Conservation (phyloP, 2,329 filamentous ascomycete species). For the Aureobasidium zeae region DNA sequence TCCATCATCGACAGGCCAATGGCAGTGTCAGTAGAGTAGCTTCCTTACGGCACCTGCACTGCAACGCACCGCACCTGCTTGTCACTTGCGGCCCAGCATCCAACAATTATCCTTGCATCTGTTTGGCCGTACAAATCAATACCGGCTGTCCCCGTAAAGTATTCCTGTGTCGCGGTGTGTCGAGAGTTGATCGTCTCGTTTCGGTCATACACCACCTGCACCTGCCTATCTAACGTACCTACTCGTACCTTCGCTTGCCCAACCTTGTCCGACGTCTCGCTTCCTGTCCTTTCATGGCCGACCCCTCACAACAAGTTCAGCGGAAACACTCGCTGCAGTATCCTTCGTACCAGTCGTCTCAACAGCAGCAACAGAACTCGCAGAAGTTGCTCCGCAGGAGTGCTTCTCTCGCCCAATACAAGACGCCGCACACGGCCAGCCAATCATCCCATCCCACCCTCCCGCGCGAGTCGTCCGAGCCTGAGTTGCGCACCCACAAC, state of each 20-base stretch:
- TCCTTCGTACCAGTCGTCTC: constrained; percentile 8
- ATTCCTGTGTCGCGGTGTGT: background rate
- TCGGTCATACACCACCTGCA: constrained; percentile 1
- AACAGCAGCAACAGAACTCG: constrained; percentile 2
- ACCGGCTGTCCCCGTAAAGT: constrained; percentile 4
- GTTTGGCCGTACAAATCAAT: constrained; percentile 9
- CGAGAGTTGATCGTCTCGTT: background rate
- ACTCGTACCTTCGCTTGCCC: constrained; percentile 6
- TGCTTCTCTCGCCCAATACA: constrained; percentile 16
- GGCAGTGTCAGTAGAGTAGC: no score
- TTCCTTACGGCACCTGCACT: no score
- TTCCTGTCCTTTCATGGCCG: constrained; percentile 10
- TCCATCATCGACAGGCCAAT: no score
- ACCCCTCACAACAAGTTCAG: constrained; percentile 6
- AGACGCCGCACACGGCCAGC: constrained; percentile 12
- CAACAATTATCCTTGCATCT: constrained; percentile 11
- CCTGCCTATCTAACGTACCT: no score
- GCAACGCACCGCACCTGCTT: no score
- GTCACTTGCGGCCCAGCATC: constrained; percentile 12
- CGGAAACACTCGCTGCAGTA: constrained; percentile 14
- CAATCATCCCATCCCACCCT: constrained; percentile 9
- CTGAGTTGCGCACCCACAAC: constrained; percentile 14
- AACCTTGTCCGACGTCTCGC: background rate
- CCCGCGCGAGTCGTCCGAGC: constrained; percentile 11
- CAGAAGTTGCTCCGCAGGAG: constrained; percentile 10